Evolutionary conservation across 306 rosid species (phyloP).

Genomic region (Trifolium fragiferum): DNA sequence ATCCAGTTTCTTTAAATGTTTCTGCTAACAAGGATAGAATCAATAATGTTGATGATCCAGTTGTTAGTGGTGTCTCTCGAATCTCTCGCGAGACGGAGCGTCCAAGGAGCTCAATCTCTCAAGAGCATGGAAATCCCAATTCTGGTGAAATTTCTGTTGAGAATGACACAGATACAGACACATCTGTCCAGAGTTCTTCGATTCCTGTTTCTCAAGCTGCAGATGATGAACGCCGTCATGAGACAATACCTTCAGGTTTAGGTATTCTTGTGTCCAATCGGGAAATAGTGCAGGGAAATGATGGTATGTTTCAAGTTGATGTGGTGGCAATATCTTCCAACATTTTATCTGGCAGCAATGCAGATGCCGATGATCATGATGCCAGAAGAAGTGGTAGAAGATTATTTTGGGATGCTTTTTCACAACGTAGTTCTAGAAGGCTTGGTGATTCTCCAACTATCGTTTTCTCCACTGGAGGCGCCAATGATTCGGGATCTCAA

Average conservation of each 20-base stretch:
- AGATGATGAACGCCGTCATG: slow-evolving; percentile 63
- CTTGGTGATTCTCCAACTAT: slow-evolving; percentile 76
- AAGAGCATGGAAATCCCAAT: slow-evolving; percentile 49
- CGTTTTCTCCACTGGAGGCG: slow-evolving; percentile 67
- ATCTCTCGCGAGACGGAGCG: slow-evolving; percentile 48
- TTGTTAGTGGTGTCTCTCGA: slow-evolving; percentile 58
- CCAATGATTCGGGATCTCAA: slow-evolving; percentile 68
- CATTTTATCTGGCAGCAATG: slow-evolving; percentile 59
- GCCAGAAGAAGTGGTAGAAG: slow-evolving; percentile 86
- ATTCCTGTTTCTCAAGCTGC: slow-evolving; percentile 51
- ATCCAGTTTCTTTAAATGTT: slow-evolving; percentile 67
- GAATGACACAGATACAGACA: slow-evolving; percentile 46
- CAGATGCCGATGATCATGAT: slow-evolving; percentile 58
- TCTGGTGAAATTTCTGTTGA: slow-evolving; percentile 54
- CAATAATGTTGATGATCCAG: slow-evolving; percentile 65
- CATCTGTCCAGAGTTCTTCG: slow-evolving; percentile 45
- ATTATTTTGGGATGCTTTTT: slow-evolving; percentile 88
- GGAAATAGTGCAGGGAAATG: slow-evolving; percentile 67
- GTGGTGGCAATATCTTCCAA: slow-evolving; percentile 85
- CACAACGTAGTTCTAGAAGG: slow-evolving; percentile 85
- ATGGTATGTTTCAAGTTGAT: slow-evolving; percentile 74
- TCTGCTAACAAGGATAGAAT: slow-evolving; percentile 72
- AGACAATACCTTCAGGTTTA: slow-evolving; percentile 67
- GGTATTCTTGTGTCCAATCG: slow-evolving; percentile 77
- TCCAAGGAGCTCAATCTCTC: slow-evolving; percentile 63